Evolutionary conservation across 2,329 filamentous ascomycete species (phyloP), one percentile per base, ranked within the genome.

Genomic region (Aspergillus tanneri): DNA sequence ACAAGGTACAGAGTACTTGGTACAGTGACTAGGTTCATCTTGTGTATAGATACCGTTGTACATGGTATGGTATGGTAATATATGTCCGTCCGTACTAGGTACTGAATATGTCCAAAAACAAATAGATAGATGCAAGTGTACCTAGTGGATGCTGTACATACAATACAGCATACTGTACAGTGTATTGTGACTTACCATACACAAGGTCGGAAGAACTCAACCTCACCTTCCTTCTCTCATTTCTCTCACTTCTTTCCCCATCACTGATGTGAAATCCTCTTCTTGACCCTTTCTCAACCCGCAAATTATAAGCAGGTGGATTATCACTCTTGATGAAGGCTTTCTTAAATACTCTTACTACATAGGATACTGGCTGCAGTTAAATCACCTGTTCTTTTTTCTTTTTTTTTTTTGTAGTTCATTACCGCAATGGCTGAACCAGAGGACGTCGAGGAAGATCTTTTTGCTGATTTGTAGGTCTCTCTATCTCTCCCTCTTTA

Each of bases 381-480:
- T 9, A 18, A 38, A 16, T 25, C 16, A 34, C 34, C 41, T 30
- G 22, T 44, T 37, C 28, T 16, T 6, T 14, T 12, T 37, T 37
- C 12, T 19, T 50, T 35, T 21, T 19, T 40, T 43, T 39, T 22
- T 38, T 42, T 5, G 28, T 37, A 28, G 38, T 27, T 50, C 69
- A 78, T n/a, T n/a, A n/a, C n/a, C n/a, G n/a, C 41, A 61, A 93
- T 92, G 88, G 83, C 88, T 39, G 89, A 93, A 64, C 77, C 81
- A 44, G 88, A 91, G 65, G 88, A 88, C 59, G 85, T 90, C 59
- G 90, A 96, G 61, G 91, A 96, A 65, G 90, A 96, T 79, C 87
- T 96, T 72, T 96, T 96, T 72, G 90, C 90, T 63, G 91, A 96
- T 74, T 82, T 96, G 90, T 96, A 77, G 74, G 89, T 44, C 27